phyloP scores from a whole-genome alignment of 495 filamentous ascomycete genomes.

The Penicillium longicatenatum region DNA sequence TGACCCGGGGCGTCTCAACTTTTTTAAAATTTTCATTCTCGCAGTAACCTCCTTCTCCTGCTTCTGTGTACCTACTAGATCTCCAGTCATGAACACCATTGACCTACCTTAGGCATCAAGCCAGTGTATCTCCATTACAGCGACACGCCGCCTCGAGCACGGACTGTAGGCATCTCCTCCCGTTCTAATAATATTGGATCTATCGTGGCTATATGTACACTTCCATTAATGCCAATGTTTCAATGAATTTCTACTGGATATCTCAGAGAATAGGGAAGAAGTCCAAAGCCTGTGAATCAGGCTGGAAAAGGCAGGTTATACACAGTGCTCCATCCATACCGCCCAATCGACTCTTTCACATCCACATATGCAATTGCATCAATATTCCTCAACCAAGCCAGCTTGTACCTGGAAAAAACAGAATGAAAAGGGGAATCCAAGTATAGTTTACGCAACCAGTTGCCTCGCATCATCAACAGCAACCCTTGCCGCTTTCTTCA shows the following conservation, averaged over 20 bases:
- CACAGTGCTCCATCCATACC: neutral
- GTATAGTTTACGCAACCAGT: conserved; percentile 34
- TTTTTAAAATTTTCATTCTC: too few relatives aligned
- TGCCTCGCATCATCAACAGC: conserved; percentile 59
- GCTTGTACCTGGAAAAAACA: neutral
- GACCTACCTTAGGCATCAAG: too few relatives aligned
- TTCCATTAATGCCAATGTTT: neutral
- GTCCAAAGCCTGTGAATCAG: neutral
- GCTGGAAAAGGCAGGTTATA: neutral
- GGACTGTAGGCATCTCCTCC: too few relatives aligned
- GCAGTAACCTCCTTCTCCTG: too few relatives aligned
- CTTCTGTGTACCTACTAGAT: too few relatives aligned
- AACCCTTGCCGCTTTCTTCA: conserved; percentile 83
- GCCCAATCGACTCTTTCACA: neutral
- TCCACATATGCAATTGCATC: neutral
- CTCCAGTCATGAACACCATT: too few relatives aligned
- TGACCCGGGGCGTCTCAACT: too few relatives aligned
- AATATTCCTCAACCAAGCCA: neutral
- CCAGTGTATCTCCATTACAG: too few relatives aligned
- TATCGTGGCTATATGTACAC: neutral
- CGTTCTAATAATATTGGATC: too few relatives aligned
- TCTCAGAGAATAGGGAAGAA: conserved; percentile 1
- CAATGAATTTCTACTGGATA: conserved; percentile 18
- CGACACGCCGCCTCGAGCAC: too few relatives aligned
- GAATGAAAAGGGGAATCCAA: neutral